Evolutionary conservation across 768 basidiomycete genomes (phyloP), one percentile per base, ranked within the genome.

Genomic region (Lactifluus volemus): DNA sequence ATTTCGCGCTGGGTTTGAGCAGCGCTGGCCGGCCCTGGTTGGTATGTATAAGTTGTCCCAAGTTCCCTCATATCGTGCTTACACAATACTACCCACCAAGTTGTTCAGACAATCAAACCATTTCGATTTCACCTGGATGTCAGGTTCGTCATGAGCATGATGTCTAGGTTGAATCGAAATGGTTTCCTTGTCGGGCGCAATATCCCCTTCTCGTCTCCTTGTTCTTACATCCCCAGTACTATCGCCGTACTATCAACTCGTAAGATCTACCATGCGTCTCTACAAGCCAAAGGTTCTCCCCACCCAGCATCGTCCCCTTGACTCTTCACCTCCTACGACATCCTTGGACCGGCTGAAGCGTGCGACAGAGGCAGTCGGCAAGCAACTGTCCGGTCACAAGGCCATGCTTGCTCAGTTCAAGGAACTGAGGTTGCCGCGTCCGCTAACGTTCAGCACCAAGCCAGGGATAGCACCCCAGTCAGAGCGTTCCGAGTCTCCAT

Each of bases 231-330:
- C 61, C 49, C 21, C 48, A 54, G 38, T 38, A 9, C 38, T 38
- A 38, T 38, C 38, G n/a, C 14, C 49, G 59, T 63, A 52, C 48
- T 19, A 63, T 42, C 62, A 50, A 51, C 29, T 61, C 59, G 59
- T 54, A 58, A 58, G 51, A 49, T 58, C 10, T 58, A 53, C 51
- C 32, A 62, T 62, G 61, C 56, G 61, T 58, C 61, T 62, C 19
- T 62, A 62, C 11, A 62, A 62, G 5, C 56, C 30, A 29, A 58
- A 53, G 17, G 52, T 41, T 30, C 32, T 29, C 32, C 56, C 56
- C 56, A 32, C 49, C 3, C 56, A 53, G 29, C 51, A 25, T 36
- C 56, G 21, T 34, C 11, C 38, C 56, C 45, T 30, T 39, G 47
- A 49, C 36, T 12, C 15, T 48, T 38, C 56, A 6, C 47, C 50